phyloP scores from a whole-genome alignment of 2,329 filamentous ascomycete species.

The Pleoardoris graminearum region DNA sequence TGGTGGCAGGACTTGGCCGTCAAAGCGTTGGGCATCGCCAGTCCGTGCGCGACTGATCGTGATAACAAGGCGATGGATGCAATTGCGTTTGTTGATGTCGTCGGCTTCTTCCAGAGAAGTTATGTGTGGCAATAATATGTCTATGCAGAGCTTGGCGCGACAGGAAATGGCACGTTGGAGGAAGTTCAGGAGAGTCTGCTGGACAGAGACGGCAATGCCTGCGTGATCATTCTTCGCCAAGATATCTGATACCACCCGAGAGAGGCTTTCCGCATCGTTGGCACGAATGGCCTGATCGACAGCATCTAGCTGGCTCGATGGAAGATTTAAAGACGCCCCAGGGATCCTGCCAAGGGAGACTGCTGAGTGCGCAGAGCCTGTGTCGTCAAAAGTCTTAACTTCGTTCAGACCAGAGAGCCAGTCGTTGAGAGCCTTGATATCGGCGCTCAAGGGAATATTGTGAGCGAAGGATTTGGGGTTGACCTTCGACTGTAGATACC shows the following conservation, averaged over 20 bases:
- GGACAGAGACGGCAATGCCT: conserved; percentile 59
- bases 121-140: conserved; percentile 69
- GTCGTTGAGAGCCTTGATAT: conserved; percentile 76
- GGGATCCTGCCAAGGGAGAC: conserved; percentile 76
- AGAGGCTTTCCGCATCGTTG: conserved; percentile 64
- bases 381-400: conserved; percentile 74
- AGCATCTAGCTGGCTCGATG: conserved; percentile 68
- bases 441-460: conserved; percentile 61
- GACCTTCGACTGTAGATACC: conserved; percentile 88
- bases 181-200: conserved; percentile 75
- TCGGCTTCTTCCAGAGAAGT: conserved; percentile 79
- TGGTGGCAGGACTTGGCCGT: conserved; percentile 56
- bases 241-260: conserved; percentile 60
- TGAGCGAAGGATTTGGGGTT: conserved; percentile 87
- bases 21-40: conserved; percentile 52
- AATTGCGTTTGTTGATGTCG: conserved; percentile 93
- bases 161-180: conserved; percentile 76
- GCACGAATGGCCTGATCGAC: conserved; percentile 72
- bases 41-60: conserved; percentile 79
- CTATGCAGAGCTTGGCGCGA: conserved; percentile 69
- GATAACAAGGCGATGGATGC: conserved; percentile 89
- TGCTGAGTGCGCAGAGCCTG: conserved; percentile 68
- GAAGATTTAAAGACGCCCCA: conserved; percentile 73
- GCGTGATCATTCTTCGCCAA: conserved; percentile 54
- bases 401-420: conserved; percentile 86